phyloP scores from a whole-genome alignment of 495 filamentous ascomycete species.

The Penicillium coffeae region DNA sequence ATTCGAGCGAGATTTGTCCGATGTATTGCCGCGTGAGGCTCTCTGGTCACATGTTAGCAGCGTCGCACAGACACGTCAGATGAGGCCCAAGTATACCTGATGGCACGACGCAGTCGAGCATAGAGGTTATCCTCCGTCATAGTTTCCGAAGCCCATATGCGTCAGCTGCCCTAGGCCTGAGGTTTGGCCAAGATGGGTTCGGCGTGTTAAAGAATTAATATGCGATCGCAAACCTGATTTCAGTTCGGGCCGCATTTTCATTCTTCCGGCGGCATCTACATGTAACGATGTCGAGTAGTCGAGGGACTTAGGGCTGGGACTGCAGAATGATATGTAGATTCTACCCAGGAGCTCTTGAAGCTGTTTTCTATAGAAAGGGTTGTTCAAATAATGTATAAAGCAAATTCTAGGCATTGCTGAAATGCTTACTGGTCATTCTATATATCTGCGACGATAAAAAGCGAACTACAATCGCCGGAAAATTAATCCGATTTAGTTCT shows the following conservation, averaged over 20 bases:
- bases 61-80: neutral
- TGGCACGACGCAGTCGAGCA: neutral
- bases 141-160: neutral
- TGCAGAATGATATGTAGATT: neutral
- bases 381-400: no score
- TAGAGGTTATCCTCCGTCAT: neutral
- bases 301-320: neutral
- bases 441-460: no score
- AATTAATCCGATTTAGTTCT: no score
- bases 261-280: neutral
- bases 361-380: no score
- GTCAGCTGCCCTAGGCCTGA: neutral
- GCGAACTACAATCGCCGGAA: no score
- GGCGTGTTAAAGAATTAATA: neutral
- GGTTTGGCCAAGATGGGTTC: neutral
- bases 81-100: neutral
- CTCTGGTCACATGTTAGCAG: constrained; percentile 4
- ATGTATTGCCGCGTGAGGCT: constrained; percentile 15
- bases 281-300: neutral
- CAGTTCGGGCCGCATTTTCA: neutral
- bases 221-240: neutral
- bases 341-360: no score
- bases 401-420: no score
- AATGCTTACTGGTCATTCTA: no score
- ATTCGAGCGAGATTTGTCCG: constrained; percentile 11